Evolutionary conservation across 352 stramenopile genomes (phyloP).

Genomic region (Elongisporangium prolatum): DNA sequence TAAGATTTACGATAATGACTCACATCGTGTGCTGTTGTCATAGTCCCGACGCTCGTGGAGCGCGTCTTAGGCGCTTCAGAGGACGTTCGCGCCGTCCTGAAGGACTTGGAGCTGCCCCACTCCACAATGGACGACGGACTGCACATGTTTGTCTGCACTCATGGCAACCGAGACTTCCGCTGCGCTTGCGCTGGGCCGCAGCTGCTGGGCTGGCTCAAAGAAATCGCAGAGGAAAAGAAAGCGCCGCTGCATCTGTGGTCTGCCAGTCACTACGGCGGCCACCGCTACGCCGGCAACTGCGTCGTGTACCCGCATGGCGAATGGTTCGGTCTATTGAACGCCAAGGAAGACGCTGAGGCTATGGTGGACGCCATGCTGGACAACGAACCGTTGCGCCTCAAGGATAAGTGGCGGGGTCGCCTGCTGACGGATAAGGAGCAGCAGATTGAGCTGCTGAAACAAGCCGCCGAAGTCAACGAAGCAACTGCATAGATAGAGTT

Average conservation of each 20-base stretch:
- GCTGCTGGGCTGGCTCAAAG: conserved; percentile 56
- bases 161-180: conserved; percentile 55
- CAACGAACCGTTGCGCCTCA: conserved; percentile 36
- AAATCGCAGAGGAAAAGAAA: conserved; percentile 19
- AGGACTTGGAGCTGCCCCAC: conserved; percentile 8
- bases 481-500: too few relatives aligned
- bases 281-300: conserved; percentile 66
- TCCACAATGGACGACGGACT: conserved; percentile 23
- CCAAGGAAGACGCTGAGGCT: conserved; percentile 31
- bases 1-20: background rate
- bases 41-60: conserved; percentile 30
- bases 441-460: background rate
- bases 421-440: conserved; percentile 53
- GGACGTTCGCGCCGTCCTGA: conserved; percentile 23
- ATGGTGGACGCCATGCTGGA: conserved; percentile 39
- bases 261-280: conserved; percentile 68
- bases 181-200: conserved; percentile 71
- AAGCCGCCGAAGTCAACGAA: too few relatives aligned
- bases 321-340: conserved; percentile 74
- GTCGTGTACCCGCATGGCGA: conserved; percentile 73
- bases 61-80: conserved; percentile 26
- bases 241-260: conserved; percentile 47
- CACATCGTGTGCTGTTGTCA: background rate
- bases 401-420: conserved; percentile 59
- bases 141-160: conserved; percentile 70